Evolutionary conservation across 2,329 filamentous ascomycete genomes (phyloP).

Genomic region (Alternaria sp.): DNA sequence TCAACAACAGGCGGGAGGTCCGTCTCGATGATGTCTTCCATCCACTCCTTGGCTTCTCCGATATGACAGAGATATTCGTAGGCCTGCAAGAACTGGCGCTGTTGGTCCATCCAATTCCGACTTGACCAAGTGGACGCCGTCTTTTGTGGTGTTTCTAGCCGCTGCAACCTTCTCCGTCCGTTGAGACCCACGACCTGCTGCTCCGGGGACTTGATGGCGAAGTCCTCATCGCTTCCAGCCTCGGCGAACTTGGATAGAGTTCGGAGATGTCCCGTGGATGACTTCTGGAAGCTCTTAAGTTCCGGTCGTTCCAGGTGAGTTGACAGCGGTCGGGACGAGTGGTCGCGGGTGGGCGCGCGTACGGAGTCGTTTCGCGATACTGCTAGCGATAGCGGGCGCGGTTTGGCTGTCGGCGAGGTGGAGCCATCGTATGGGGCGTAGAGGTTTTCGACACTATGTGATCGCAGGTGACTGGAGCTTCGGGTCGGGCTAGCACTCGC

Average conservation of each 20-base stretch:
- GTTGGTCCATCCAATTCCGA: constrained; percentile 98
- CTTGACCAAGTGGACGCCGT: constrained; percentile 70
- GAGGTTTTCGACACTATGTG: constrained; percentile 51
- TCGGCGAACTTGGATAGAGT: constrained; percentile 85
- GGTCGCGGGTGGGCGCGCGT: constrained; percentile 45
- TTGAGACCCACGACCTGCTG: constrained; percentile 89
- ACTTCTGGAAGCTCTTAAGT: constrained; percentile 81
- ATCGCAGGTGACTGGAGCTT: constrained; percentile 36
- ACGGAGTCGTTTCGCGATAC: constrained; percentile 48
- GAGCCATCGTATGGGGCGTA: constrained; percentile 55
- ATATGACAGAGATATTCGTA: constrained; percentile 99
- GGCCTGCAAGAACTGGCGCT: constrained; percentile 92
- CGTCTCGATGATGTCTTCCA: constrained; percentile 86
- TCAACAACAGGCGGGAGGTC: constrained; percentile 91
- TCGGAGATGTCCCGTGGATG: constrained; percentile 86
- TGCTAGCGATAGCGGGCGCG: constrained; percentile 50
- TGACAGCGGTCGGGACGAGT: constrained; percentile 37
- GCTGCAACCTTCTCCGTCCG: constrained; percentile 81
- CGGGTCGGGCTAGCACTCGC: constrained; percentile 21
- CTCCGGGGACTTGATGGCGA: constrained; percentile 75
- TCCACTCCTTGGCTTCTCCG: constrained; percentile 98
- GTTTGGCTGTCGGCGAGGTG: constrained; percentile 51
- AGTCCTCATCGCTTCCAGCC: constrained; percentile 76
- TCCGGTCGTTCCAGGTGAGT: constrained; percentile 59
- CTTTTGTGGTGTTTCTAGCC: constrained; percentile 64